A percentile compares a stretch with the other conserved stretches of the same genome.
Evolutionary conservation across 768 basidiomycete species (phyloP).

Genomic region (Termitomyces sp.): DNA sequence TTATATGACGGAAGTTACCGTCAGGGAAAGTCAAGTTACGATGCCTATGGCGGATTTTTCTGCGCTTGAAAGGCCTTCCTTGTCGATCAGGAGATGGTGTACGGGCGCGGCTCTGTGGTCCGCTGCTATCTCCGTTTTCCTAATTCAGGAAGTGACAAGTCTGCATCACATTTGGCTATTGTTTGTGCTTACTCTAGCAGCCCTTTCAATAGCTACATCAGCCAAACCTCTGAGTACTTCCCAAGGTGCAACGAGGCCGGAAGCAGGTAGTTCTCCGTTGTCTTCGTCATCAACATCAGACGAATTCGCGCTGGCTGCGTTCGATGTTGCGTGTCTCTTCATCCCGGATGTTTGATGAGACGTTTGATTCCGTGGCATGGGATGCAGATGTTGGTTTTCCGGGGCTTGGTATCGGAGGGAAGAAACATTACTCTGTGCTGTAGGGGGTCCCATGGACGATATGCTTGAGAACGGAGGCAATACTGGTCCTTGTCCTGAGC

Average conservation of each 20-base stretch:
- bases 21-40: conserved; percentile 70
- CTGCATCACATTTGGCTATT: conserved; percentile 1
- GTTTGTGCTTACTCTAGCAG: conserved; percentile 54
- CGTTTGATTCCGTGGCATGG: conserved; percentile 27
- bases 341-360: conserved; percentile 37
- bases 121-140: conserved; percentile 77
- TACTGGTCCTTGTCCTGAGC: conserved; percentile 39
- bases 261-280: conserved; percentile 72
- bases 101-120: conserved; percentile 69
- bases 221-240: conserved; percentile 79
- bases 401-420: conserved; percentile 52
- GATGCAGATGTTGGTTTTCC: conserved; percentile 32
- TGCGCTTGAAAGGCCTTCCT: conserved; percentile 62
- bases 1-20: conserved; percentile 35
- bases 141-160: conserved; percentile 22
- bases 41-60: conserved; percentile 64
- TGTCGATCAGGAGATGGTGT: conserved; percentile 70
- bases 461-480: conserved; percentile 72
- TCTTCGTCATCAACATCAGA: conserved; percentile 85
- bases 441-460: conserved; percentile 47
- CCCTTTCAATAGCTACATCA: conserved; percentile 75
- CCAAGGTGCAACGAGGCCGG: conserved; percentile 82
- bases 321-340: conserved; percentile 63
- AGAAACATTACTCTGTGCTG: conserved; percentile 44
- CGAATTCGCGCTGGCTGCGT: conserved; percentile 73